A percentile compares a stretch with the other conserved stretches of the same genome.
phyloP scores from a whole-genome alignment of 2,329 filamentous ascomycete species.

The Myriosclerotinia duriaeana region DNA sequence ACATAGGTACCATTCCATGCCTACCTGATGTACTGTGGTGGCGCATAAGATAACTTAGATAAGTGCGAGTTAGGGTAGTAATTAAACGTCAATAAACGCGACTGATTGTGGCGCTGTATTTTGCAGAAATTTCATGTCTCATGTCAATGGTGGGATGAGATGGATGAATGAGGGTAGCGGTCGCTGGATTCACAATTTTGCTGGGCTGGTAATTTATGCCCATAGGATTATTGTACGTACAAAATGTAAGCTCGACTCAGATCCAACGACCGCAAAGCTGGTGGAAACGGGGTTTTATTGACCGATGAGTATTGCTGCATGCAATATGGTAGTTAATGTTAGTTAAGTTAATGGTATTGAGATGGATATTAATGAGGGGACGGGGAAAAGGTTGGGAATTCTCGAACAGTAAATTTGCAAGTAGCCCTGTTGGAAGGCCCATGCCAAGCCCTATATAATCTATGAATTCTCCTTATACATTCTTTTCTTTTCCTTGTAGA shows the following conservation, averaged over 20 bases:
- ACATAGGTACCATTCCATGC: not conserved
- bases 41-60: conserved; percentile 3
- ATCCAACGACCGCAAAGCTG: not conserved
- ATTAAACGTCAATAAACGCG: conserved; percentile 20
- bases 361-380: no score
- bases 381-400: no score
- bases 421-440: not conserved
- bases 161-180: not conserved
- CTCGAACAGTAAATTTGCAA: not conserved
- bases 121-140: conserved; percentile 8
- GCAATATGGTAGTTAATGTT: not conserved
- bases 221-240: conserved; percentile 9
- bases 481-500: conserved; percentile 1
- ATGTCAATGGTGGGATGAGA: conserved; percentile 11
- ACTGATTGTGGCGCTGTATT: conserved; percentile 20
- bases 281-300: not conserved
- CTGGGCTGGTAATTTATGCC: conserved; percentile 12
- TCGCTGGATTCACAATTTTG: not conserved
- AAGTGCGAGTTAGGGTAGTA: not conserved
- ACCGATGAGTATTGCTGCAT: conserved; percentile 2
- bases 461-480: conserved; percentile 2
- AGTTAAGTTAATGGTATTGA: not conserved
- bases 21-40: not conserved
- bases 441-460: conserved; percentile 7
- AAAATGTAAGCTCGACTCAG: conserved; percentile 5